Evolutionary conservation across 345 rosid genomes (phyloP).

Genomic region (Hevea brasiliensis): DNA sequence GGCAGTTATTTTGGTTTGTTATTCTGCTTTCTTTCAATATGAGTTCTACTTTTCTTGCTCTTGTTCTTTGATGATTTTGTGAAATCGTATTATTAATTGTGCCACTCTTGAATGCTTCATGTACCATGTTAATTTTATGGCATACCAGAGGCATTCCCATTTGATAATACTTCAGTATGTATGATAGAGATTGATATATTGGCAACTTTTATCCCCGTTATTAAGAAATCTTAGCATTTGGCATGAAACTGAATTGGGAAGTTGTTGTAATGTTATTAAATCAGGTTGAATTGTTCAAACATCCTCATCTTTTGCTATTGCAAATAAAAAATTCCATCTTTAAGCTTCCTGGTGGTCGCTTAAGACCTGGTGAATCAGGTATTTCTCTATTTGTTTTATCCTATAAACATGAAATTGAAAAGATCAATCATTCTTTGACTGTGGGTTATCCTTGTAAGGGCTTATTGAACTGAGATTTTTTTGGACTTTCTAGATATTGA

Average conservation of each 20-base stretch:
- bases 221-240: not conserved
- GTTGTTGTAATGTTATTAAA: constrained; percentile 10
- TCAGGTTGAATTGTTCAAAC: constrained; percentile 88
- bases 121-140: no score
- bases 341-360: constrained; percentile 84
- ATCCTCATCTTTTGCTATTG: constrained; percentile 76
- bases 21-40: not conserved
- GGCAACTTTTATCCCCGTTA: not conserved
- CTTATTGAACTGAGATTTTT: constrained; percentile 15
- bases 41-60: not conserved
- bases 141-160: no score
- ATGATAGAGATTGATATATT: not conserved
- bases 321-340: constrained; percentile 64
- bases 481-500: constrained; percentile 47
- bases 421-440: not conserved
- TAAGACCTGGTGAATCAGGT: constrained; percentile 86
- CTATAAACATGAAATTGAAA: not conserved
- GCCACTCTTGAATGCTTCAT: not conserved
- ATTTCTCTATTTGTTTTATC: constrained; percentile 8
- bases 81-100: not conserved
- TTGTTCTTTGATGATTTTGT: not conserved
- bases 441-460: not conserved
- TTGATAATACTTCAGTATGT: not conserved
- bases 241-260: constrained; percentile 3
- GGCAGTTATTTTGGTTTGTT: constrained; percentile 77